phyloP scores from a whole-genome alignment of 345 rosid species.

The Populus euphratica region DNA sequence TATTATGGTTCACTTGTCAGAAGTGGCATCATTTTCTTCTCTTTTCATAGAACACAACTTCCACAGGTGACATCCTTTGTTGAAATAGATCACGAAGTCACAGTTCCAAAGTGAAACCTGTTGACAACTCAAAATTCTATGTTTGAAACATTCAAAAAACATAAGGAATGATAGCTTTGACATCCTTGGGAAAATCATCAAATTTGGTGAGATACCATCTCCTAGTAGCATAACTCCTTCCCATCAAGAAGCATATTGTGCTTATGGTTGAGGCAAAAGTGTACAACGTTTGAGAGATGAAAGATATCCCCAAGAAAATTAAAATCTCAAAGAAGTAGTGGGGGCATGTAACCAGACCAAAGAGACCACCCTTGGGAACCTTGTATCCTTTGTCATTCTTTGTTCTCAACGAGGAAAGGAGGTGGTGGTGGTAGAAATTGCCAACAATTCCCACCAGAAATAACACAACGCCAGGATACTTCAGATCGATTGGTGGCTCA shows the following conservation, averaged over 20 bases:
- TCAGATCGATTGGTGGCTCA: too few relatives aligned
- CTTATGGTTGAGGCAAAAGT: slow-evolving; percentile 35
- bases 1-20: not conserved
- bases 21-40: not conserved
- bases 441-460: slow-evolving; percentile 57
- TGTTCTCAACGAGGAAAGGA: slow-evolving; percentile 54
- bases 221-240: slow-evolving; percentile 54
- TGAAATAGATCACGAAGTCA: too few relatives aligned
- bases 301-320: slow-evolving; percentile 42
- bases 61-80: not conserved
- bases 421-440: slow-evolving; percentile 70
- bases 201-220: slow-evolving; percentile 65
- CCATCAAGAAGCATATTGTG: slow-evolving; percentile 36
- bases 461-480: slow-evolving; percentile 12
- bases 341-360: slow-evolving; percentile 54
- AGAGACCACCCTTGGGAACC: slow-evolving; percentile 60
- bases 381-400: slow-evolving; percentile 47
- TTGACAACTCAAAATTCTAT: not conserved
- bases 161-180: slow-evolving; percentile 28
- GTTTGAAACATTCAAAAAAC: not conserved
- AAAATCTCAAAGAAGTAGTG: slow-evolving; percentile 71
- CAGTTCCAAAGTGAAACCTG: not conserved
- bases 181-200: slow-evolving; percentile 48
- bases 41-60: not conserved
- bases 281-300: slow-evolving; percentile 52